phyloP scores from a whole-genome alignment of 768 basidiomycete genomes.

The Tricholoma flavovirens region DNA sequence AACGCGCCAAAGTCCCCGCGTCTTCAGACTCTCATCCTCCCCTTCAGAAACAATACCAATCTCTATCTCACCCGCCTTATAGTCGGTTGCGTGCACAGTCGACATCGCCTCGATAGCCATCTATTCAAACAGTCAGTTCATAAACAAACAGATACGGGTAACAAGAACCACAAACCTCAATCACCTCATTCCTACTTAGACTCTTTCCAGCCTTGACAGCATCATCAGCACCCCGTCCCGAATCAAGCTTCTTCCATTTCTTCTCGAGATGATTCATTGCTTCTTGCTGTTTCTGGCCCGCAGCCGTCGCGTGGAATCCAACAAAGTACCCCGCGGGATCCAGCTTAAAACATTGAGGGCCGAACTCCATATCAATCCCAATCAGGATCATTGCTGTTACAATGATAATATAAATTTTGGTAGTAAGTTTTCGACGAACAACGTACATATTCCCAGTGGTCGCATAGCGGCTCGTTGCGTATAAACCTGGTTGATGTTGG shows the following conservation, averaged over 20 bases:
- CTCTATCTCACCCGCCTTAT: constrained; percentile 93
- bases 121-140: constrained; percentile 31
- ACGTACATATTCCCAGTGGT: constrained; percentile 88
- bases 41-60: constrained; percentile 85
- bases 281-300: constrained; percentile 97
- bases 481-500: constrained; percentile 98
- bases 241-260: constrained; percentile 94
- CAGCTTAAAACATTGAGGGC: constrained; percentile 97
- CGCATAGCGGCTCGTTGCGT: constrained; percentile 97
- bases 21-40: constrained; percentile 68
- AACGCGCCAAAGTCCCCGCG: constrained; percentile 71
- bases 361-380: constrained; percentile 83
- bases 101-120: constrained; percentile 94
- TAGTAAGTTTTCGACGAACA: background rate
- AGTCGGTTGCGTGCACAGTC: constrained; percentile 91
- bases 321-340: constrained; percentile 99
- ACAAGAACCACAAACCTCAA: constrained; percentile 60
- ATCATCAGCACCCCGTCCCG: constrained; percentile 74
- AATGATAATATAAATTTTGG: background rate
- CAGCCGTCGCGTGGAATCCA: constrained; percentile 94
- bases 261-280: constrained; percentile 98
- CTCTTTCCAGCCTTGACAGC: constrained; percentile 68
- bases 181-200: constrained; percentile 71
- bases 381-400: constrained; percentile 89
- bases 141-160: background rate